Evolutionary conservation across 495 filamentous ascomycete genomes (phyloP), one percentile per base, ranked within the genome.

Genomic region (Penicillium canescens): DNA sequence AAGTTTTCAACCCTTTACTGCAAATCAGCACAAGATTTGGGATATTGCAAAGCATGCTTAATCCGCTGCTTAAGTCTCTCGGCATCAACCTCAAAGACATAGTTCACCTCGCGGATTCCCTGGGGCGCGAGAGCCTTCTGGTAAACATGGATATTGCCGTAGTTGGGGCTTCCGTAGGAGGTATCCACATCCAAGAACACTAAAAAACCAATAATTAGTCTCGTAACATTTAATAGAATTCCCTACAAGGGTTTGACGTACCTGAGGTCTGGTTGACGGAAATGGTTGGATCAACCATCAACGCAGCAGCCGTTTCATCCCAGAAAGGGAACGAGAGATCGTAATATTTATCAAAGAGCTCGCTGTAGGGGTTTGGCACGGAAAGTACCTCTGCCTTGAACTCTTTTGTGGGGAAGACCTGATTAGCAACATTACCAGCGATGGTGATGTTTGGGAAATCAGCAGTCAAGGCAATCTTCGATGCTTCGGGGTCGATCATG

Each of bases 401-500:
- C 20, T 62, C 50, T 38, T 67, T 50, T 9, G 57, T 63, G 0
- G 68, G 63, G 39, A 65, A 67, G 4, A 69, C 60, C 45, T 65
- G 65, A 51, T 73, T 73, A n/a, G 72, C 70, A 23, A 73, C 69
- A 46, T 74, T 73, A 2, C 70, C 70, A 11, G 66, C 66, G 37
- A 76, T 63, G 44, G 65, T 65, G 46, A 73, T 73, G n/a, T 69
- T 62, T 14, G 72, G 68, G 52, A 77, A 75, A 20, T 66, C 60
- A 10, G 73, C 70, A 14, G 62, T 74, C 35, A 77, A 28, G 1
- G 72, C 71, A 34, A 74, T 69, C 53, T 75, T 72, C 13, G 73
- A 66, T 20, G 70, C 71, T 57, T 73, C 73, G 4, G 74, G 73
- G 44, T 77, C 74, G 26, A 72, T 60, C 66, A 74, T 73, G 13